phyloP scores from a whole-genome alignment of 75 land plant genomes.

The Pinus tabuliformis region DNA sequence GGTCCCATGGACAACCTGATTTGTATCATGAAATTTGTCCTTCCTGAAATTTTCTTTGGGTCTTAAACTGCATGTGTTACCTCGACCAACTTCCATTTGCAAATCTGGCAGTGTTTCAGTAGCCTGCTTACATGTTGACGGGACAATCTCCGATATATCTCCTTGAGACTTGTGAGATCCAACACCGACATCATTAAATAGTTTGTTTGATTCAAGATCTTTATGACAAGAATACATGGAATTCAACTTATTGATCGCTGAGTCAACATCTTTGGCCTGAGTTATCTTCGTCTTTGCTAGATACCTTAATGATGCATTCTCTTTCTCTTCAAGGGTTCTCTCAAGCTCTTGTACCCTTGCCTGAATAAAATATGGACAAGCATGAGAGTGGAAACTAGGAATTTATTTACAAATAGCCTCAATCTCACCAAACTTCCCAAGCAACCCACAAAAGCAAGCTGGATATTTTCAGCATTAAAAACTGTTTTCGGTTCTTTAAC shows the following conservation, averaged over 20 bases:
- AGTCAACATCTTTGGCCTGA: not conserved
- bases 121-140: not conserved
- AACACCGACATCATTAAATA: not conserved
- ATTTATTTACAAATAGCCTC: too few relatives aligned
- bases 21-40: not conserved
- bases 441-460: not conserved
- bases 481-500: not conserved
- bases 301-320: conserved; percentile 52
- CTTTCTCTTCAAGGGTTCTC: conserved; percentile 63
- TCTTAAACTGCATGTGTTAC: not conserved
- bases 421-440: conserved; percentile 1
- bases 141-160: not conserved
- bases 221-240: not conserved
- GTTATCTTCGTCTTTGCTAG: conserved; percentile 15
- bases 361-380: conserved; percentile 21
- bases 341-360: conserved; percentile 64
- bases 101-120: not conserved
- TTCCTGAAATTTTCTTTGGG: not conserved
- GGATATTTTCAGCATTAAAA: not conserved
- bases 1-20: not conserved
- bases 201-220: not conserved
- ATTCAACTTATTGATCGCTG: not conserved
- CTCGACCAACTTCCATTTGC: not conserved
- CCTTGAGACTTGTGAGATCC: not conserved
- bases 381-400: too few relatives aligned